Evolutionary conservation across 768 basidiomycete genomes (phyloP).

Genomic region (Lentinula aciculospora): DNA sequence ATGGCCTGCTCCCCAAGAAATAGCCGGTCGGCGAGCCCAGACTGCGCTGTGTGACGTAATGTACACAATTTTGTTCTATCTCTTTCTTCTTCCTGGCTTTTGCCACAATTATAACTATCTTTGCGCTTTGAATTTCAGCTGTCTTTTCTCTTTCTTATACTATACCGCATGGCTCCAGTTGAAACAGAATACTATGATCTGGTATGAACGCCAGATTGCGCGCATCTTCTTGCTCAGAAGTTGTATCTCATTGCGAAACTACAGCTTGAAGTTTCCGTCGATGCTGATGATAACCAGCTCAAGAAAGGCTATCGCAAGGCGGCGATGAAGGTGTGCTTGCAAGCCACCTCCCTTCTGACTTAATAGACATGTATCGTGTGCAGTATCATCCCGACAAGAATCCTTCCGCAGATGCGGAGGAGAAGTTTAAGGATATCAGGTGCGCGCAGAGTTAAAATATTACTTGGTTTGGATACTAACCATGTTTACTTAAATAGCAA

Average conservation of each 20-base stretch:
- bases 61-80: neutral
- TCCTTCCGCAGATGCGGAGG: conserved; percentile 84
- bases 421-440: conserved; percentile 97
- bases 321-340: conserved; percentile 72
- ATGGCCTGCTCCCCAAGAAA: no score
- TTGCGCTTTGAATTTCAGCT: neutral
- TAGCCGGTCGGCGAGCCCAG: no score
- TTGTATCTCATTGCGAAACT: neutral
- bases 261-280: conserved; percentile 65
- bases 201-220: conserved; percentile 33
- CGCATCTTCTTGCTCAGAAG: neutral
- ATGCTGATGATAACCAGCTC: conserved; percentile 73
- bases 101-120: no score
- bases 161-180: conserved; percentile 65
- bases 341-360: neutral
- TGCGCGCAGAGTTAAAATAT: conserved; percentile 23
- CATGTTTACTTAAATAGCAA: conserved; percentile 44
- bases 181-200: conserved; percentile 89
- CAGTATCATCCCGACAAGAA: conserved; percentile 98
- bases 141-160: conserved; percentile 4
- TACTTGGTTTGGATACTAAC: neutral
- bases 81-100: neutral
- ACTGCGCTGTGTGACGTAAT: neutral
- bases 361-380: conserved; percentile 3
- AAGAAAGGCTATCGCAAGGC: conserved; percentile 96